Percentiles rank a stretch among this genome's conserved stretches.
These are phyloP conservation scores for Irpex sp. DNA, from an alignment of 1,284 basidiomycete species.

Conservation along the genomic window DNA sequence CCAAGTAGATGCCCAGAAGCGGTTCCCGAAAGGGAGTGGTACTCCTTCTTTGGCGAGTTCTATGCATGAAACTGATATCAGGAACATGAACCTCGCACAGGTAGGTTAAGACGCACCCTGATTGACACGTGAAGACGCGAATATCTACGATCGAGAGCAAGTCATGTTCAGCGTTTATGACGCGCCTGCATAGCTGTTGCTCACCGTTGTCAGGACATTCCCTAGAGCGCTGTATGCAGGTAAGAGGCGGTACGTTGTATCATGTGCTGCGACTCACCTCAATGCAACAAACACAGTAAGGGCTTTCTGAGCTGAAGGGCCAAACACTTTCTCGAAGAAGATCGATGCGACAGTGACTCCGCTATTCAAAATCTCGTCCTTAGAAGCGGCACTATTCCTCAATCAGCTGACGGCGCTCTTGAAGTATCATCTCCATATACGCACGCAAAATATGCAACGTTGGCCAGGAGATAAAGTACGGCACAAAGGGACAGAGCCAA, in stretches of 20 bases:
- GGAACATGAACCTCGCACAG: no score
- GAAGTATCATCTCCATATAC: constrained; percentile 20
- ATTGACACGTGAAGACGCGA: constrained; percentile 24
- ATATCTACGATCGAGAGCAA: constrained; percentile 16
- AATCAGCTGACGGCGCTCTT: not conserved
- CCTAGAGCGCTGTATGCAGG: constrained; percentile 5
- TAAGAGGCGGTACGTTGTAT: constrained; percentile 10
- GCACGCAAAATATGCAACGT: constrained; percentile 67
- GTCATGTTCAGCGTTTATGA: not conserved
- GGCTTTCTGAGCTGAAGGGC: constrained; percentile 47
- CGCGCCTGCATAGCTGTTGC: not conserved
- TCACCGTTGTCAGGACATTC: constrained; percentile 26
- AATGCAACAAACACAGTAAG: constrained; percentile 55
- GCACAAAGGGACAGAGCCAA: constrained; percentile 53
- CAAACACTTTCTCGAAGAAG: constrained; percentile 62
- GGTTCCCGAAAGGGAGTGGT: constrained; percentile 48
- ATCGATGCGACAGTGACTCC: constrained; percentile 53
- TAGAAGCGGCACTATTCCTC: constrained; percentile 41
- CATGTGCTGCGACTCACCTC: constrained; percentile 14
- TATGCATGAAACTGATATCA: not conserved
- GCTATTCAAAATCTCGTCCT: constrained; percentile 51
- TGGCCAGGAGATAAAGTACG: constrained; percentile 53
- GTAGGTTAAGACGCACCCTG: constrained; percentile 17
- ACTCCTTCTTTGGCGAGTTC: constrained; percentile 43
- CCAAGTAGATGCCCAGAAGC: constrained; percentile 55